phyloP scores from a whole-genome alignment of 768 basidiomycete species.

The Mycena capillaripes region DNA sequence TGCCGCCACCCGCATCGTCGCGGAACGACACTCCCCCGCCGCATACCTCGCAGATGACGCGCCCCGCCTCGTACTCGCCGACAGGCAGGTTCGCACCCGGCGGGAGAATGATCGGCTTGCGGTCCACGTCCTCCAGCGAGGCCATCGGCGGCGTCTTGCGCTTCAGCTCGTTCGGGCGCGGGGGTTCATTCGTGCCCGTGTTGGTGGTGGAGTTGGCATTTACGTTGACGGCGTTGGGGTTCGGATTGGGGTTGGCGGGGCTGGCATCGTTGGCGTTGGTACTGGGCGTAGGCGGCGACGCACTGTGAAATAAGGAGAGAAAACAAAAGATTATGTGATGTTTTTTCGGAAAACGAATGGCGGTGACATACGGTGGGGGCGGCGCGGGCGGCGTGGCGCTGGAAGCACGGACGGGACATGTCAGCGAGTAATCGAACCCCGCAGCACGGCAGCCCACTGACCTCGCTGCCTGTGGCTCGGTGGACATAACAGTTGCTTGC shows the following conservation, averaged over 20 bases:
- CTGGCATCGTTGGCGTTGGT: neutral
- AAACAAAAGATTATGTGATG: neutral
- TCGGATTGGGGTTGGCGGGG: neutral
- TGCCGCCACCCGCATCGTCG: constrained; percentile 69
- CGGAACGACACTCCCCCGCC: constrained; percentile 74
- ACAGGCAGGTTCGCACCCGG: constrained; percentile 35
- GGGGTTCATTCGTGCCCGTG: neutral
- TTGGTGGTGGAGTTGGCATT: neutral
- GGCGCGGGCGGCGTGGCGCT: constrained; percentile 30
- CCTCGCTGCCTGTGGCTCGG: neutral
- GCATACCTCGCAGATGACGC: constrained; percentile 76
- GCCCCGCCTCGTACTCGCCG: constrained; percentile 75
- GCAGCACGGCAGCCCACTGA: neutral
- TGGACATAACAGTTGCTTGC: constrained; percentile 6
- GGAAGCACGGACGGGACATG: neutral
- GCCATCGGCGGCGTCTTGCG: constrained; percentile 30
- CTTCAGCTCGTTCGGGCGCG: constrained; percentile 17
- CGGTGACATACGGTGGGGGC: constrained; percentile 21
- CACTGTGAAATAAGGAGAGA: neutral
- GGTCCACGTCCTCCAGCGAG: constrained; percentile 6
- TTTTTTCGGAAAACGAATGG: constrained; percentile 18
- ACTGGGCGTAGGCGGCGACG: neutral
- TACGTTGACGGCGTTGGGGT: neutral
- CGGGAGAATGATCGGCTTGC: constrained; percentile 33
- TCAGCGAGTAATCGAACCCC: constrained; percentile 18